phyloP scores from a whole-genome alignment of 2,329 filamentous ascomycete genomes.

The Fusarium sp. region DNA sequence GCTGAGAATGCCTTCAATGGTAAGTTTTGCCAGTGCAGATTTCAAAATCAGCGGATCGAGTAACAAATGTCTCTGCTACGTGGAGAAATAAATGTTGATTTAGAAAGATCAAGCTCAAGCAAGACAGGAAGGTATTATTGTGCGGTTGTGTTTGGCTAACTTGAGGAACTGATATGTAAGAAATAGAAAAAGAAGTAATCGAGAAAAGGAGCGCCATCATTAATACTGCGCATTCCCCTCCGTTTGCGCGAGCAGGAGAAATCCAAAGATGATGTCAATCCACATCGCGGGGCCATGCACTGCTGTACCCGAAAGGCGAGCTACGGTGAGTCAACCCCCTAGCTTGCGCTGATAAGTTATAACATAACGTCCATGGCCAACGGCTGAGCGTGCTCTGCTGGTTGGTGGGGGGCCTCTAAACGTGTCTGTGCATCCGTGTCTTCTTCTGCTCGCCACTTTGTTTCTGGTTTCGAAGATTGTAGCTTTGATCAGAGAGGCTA shows the following conservation, averaged over 20 bases:
- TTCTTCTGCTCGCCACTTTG: constrained; percentile 20
- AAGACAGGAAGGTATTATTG: neutral
- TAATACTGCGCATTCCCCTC: neutral
- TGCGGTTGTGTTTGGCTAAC: neutral
- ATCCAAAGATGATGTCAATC: constrained; percentile 40
- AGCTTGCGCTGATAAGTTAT: constrained; percentile 9
- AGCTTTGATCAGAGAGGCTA: constrained; percentile 11
- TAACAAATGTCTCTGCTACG: neutral
- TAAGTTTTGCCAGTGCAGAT: neutral
- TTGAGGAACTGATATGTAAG: neutral
- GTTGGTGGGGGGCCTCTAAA: constrained; percentile 20
- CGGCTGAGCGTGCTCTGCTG: constrained; percentile 3
- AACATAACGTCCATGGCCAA: constrained; percentile 9
- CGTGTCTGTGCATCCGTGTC: neutral
- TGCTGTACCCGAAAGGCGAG: constrained; percentile 12
- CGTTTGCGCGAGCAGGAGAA: neutral
- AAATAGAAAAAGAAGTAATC: neutral
- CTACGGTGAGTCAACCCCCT: constrained; percentile 14
- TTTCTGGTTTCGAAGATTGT: neutral
- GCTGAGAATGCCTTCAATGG: neutral
- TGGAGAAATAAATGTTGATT: neutral
- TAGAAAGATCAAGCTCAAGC: neutral
- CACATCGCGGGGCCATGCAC: constrained; percentile 23
- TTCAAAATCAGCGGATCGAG: neutral
- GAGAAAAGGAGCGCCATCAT: neutral